These are phyloP conservation scores for Cytospora piceae DNA, from an alignment of 2,329 filamentous ascomycete genomes.

Conservation along the genomic window DNA sequence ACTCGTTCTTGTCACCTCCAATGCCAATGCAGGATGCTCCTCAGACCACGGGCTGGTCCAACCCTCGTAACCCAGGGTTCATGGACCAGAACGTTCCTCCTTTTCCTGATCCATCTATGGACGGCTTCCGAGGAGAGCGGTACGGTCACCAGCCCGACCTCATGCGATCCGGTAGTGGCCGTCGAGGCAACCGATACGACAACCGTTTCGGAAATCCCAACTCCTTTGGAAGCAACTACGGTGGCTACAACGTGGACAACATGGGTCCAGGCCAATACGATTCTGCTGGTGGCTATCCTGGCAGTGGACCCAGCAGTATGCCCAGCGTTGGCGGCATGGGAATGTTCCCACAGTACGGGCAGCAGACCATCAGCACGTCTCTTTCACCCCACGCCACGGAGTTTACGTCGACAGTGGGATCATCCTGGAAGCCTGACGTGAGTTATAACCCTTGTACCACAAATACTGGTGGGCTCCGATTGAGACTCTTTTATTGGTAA, in stretches of 20 bases:
- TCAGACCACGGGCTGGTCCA: constrained; percentile 51
- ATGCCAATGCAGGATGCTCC: constrained; percentile 42
- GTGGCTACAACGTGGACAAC: constrained; percentile 38
- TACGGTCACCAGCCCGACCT: constrained; percentile 54
- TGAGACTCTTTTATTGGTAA: constrained; percentile 20
- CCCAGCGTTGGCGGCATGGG: constrained; percentile 43
- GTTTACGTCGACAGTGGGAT: constrained; percentile 61
- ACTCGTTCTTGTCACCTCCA: constrained; percentile 34
- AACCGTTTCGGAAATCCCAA: constrained; percentile 39
- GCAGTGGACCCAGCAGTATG: constrained; percentile 37
- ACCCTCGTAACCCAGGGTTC: constrained; percentile 46
- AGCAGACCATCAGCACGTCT: constrained; percentile 64
- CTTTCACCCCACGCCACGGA: constrained; percentile 76
- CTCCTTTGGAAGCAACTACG: constrained; percentile 43
- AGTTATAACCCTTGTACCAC: constrained; percentile 32
- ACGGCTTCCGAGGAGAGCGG: constrained; percentile 51
- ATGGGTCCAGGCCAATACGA: constrained; percentile 39
- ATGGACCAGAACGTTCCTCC: constrained; percentile 44
- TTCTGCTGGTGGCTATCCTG: constrained; percentile 33
- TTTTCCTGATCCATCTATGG: constrained; percentile 41
- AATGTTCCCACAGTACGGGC: constrained; percentile 55
- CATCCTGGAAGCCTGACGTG: constrained; percentile 61
- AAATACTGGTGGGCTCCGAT: neutral
- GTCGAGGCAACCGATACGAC: constrained; percentile 54
- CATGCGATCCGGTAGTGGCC: constrained; percentile 46